A percentile compares a stretch with the other conserved stretches of the same genome.
Conservation (phyloP, 2,329 filamentous ascomycete genomes). For the Penicillium hordei region DNA sequence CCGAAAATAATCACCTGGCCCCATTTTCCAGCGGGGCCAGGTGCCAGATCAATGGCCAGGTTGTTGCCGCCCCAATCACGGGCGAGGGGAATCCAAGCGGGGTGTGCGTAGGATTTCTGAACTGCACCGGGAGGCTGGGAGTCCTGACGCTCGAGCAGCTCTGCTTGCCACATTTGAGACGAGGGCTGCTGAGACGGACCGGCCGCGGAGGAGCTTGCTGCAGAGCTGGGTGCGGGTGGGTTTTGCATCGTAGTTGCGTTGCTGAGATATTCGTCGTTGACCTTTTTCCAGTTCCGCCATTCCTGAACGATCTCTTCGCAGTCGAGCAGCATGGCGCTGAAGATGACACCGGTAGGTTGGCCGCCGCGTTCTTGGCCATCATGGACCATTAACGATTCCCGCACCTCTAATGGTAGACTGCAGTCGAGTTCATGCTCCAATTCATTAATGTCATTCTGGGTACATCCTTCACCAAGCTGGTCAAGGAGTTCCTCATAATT, state of each 20-base stretch:
- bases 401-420: conserved; percentile 86
- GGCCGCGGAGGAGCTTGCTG: conserved; percentile 61
- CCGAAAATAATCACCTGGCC: conserved; percentile 96
- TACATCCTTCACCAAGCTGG: conserved; percentile 88
- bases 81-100: conserved; percentile 91
- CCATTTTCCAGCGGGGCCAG: conserved; percentile 87
- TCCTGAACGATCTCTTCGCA: conserved; percentile 98
- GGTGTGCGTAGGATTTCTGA: conserved; percentile 89
- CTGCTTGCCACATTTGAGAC: conserved; percentile 72
- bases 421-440: conserved; percentile 94
- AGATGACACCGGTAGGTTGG: conserved; percentile 85
- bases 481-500: conserved; percentile 94
- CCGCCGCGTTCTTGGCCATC: conserved; percentile 97
- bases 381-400: conserved; percentile 85
- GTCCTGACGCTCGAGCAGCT: conserved; percentile 79
- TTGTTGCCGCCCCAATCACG: conserved; percentile 99
- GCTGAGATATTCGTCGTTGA: conserved; percentile 84
- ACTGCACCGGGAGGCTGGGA: conserved; percentile 83
- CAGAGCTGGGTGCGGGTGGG: conserved; percentile 68
- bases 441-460: conserved; percentile 92
- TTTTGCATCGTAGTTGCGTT: conserved; percentile 54
- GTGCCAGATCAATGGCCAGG: conserved; percentile 86
- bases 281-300: conserved; percentile 93
- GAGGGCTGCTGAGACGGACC: conserved; percentile 57
- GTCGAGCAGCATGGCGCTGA: conserved; percentile 91